A percentile compares a stretch with the other conserved stretches of the same genome.
These are phyloP conservation scores for Cytidiella melzeri DNA, from an alignment of 768 basidiomycete genomes.

Conservation along the genomic window DNA sequence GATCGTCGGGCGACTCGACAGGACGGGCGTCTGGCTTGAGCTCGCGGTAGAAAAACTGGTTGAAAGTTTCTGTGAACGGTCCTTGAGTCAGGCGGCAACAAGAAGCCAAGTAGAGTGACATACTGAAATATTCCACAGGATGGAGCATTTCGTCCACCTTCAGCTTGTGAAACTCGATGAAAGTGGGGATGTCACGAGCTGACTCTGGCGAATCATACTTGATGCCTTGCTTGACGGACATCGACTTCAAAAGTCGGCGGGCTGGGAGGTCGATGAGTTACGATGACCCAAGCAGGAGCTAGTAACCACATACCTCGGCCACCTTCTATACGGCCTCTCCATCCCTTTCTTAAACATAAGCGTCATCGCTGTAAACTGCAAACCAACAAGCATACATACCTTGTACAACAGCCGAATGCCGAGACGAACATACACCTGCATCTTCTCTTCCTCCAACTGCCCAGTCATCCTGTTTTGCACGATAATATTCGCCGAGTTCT, in stretches of 20 bases:
- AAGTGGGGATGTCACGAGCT: slow-evolving; percentile 74
- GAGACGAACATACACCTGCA: slow-evolving; percentile 89
- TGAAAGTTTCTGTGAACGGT: slow-evolving; percentile 67
- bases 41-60: slow-evolving; percentile 89
- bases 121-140: slow-evolving; percentile 79
- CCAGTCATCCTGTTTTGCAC: slow-evolving; percentile 93
- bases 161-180: slow-evolving; percentile 87
- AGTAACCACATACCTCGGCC: slow-evolving; percentile 57
- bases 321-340: slow-evolving; percentile 85
- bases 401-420: slow-evolving; percentile 93
- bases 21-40: slow-evolving; percentile 81
- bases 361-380: background rate
- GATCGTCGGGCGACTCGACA: slow-evolving; percentile 64
- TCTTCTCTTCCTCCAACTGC: slow-evolving; percentile 95
- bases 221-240: slow-evolving; percentile 89
- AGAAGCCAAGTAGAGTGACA: slow-evolving; percentile 22
- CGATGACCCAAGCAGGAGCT: background rate
- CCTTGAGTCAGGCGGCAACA: background rate
- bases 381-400: slow-evolving; percentile 27
- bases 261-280: slow-evolving; percentile 35
- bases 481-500: slow-evolving; percentile 98
- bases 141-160: slow-evolving; percentile 78
- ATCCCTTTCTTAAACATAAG: slow-evolving; percentile 45
- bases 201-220: slow-evolving; percentile 90
- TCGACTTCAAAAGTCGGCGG: slow-evolving; percentile 75